Percentiles rank a stretch among this genome's conserved stretches.
These are phyloP conservation scores for Pythium biforme DNA, from an alignment of 352 stramenopile genomes.

Conservation along the genomic window DNA sequence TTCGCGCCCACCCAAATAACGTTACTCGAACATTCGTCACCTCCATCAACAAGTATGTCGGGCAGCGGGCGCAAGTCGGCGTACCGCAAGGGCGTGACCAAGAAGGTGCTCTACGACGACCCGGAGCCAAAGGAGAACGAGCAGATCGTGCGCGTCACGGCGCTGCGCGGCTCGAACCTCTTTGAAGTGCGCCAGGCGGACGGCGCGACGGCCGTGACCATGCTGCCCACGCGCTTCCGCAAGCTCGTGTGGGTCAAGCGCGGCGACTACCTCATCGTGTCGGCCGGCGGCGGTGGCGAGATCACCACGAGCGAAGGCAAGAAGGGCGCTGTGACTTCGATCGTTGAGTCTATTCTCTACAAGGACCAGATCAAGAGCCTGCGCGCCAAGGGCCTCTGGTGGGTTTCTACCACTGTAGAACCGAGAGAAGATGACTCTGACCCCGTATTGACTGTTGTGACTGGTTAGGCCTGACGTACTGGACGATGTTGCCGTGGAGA, in stretches of 20 bases:
- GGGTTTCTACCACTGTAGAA: too few species aligned
- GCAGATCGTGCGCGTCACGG: constrained; percentile 90
- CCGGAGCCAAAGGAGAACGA: constrained; percentile 90
- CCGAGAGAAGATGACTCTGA: too few species aligned
- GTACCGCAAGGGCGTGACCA: constrained; percentile 93
- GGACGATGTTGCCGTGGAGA: constrained; percentile 30
- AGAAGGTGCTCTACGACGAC: constrained; percentile 89
- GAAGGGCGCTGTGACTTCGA: constrained; percentile 88
- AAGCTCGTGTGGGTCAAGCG: constrained; percentile 99
- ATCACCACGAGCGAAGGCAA: constrained; percentile 77
- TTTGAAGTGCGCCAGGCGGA: constrained; percentile 90
- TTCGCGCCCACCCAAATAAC: too few species aligned
- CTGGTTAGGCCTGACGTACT: constrained; percentile 54
- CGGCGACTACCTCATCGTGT: constrained; percentile 96
- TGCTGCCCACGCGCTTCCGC: constrained; percentile 97
- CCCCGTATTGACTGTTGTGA: constrained; percentile 1
- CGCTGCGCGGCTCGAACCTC: constrained; percentile 93
- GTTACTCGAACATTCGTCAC: too few species aligned
- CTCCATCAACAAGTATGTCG: constrained; percentile 66
- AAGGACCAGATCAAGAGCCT: constrained; percentile 99
- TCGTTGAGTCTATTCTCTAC: constrained; percentile 97
- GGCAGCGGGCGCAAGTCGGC: constrained; percentile 86
- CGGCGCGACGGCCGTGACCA: constrained; percentile 81
- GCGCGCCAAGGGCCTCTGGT: constrained; percentile 93
- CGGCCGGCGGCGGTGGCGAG: constrained; percentile 56